These are phyloP conservation scores for Brassica balearica DNA, from an alignment of 441 rosid genomes.

Conservation along the genomic window DNA sequence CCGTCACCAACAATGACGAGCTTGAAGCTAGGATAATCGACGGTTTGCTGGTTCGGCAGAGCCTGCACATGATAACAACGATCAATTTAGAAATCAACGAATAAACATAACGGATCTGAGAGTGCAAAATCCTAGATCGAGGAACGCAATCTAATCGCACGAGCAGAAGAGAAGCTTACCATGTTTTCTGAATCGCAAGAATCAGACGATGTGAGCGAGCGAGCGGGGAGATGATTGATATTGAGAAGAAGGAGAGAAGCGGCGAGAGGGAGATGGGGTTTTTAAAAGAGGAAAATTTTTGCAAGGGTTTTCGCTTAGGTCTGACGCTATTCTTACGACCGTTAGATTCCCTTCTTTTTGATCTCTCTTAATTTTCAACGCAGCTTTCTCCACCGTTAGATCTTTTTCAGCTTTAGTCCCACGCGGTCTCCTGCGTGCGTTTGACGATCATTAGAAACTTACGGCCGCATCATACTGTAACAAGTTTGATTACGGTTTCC, in stretches of 20 bases:
- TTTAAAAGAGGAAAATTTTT: conserved; percentile 9
- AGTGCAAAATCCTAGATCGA: background rate
- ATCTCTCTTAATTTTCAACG: background rate
- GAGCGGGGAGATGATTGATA: background rate
- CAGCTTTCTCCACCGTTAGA: conserved; percentile 48
- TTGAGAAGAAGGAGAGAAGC: background rate
- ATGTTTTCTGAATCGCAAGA: conserved; percentile 3
- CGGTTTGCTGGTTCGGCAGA: conserved; percentile 79
- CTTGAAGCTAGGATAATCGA: conserved; percentile 76
- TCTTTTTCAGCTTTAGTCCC: conserved; percentile 37
- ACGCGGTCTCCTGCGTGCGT: conserved; percentile 17
- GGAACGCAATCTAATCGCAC: background rate
- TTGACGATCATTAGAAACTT: too few relatives aligned
- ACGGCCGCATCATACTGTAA: too few relatives aligned
- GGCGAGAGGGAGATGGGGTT: conserved; percentile 37
- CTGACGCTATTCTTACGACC: conserved; percentile 58
- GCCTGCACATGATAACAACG: conserved; percentile 49
- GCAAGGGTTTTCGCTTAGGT: conserved; percentile 51
- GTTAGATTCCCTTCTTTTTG: conserved; percentile 42
- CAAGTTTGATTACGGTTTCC: too few relatives aligned
- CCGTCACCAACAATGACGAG: conserved; percentile 82
- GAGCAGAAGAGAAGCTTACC: conserved; percentile 5
- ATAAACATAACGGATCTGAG: conserved; percentile 3
- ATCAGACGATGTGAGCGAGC: background rate
- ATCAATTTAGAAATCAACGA: background rate